phyloP scores from a whole-genome alignment of 2,329 filamentous ascomycete genomes.

The Penicillium sp. region DNA sequence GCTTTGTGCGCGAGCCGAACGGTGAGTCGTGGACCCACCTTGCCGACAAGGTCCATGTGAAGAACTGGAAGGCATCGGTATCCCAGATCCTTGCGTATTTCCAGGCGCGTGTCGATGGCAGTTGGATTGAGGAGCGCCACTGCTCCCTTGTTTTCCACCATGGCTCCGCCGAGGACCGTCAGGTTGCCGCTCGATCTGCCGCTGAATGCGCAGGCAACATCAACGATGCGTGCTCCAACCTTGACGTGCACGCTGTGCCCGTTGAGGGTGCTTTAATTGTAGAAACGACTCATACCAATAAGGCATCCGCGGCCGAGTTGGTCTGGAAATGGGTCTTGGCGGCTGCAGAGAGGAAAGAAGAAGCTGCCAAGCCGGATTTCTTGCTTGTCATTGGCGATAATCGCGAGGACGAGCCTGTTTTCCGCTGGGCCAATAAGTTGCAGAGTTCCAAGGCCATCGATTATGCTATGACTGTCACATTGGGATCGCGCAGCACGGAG shows the following conservation, averaged over 20 bases:
- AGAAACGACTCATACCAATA: conserved; percentile 81
- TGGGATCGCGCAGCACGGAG: conserved; percentile 84
- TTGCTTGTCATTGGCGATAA: conserved; percentile 86
- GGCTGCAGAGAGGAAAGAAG: conserved; percentile 43
- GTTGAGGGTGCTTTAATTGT: conserved; percentile 77
- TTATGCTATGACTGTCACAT: conserved; percentile 77
- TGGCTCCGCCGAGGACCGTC: conserved; percentile 72
- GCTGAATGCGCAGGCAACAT: conserved; percentile 91
- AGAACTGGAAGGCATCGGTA: conserved; percentile 79
- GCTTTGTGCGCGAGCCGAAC: conserved; percentile 73
- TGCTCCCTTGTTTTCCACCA: conserved; percentile 91
- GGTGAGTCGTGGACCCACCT: conserved; percentile 71
- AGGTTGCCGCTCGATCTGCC: conserved; percentile 71
- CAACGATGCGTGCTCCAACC: conserved; percentile 83
- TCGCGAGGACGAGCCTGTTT: conserved; percentile 88
- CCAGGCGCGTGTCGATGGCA: conserved; percentile 80
- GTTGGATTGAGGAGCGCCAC: conserved; percentile 83
- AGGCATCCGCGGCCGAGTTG: conserved; percentile 73
- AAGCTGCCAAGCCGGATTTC: conserved; percentile 63
- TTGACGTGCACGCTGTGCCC: conserved; percentile 78
- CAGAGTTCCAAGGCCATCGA: conserved; percentile 56
- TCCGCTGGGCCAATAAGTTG: conserved; percentile 86
- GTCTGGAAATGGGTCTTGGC: conserved; percentile 66
- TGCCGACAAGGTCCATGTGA: conserved; percentile 66
- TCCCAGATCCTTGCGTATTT: conserved; percentile 83